phyloP scores from a whole-genome alignment of 495 filamentous ascomycete species.

The Penicillium argentinense region DNA sequence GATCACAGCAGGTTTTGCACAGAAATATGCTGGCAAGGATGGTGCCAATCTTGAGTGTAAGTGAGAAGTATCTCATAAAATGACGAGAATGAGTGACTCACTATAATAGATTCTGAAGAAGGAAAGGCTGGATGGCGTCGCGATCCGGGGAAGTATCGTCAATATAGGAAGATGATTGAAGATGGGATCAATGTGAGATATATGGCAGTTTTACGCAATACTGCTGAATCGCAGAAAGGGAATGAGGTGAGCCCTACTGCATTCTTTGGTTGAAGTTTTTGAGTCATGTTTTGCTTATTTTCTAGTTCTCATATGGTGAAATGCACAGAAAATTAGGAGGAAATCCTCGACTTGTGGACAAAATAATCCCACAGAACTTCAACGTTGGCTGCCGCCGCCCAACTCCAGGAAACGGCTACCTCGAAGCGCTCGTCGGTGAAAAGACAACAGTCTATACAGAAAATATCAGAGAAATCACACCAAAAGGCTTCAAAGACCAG shows the following conservation, averaged over 20 bases:
- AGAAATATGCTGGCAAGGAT: too few relatives aligned
- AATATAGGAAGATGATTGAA: not conserved
- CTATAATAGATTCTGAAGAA: too few relatives aligned
- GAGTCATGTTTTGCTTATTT: too few relatives aligned
- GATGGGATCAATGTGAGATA: not conserved
- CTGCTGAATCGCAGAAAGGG: not conserved
- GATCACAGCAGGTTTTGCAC: too few relatives aligned
- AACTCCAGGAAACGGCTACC: conserved; percentile 39
- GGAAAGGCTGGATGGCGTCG: too few relatives aligned
- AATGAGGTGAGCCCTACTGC: too few relatives aligned
- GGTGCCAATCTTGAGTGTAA: too few relatives aligned
- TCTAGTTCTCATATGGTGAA: too few relatives aligned
- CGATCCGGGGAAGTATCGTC: not conserved
- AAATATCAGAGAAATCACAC: conserved; percentile 47
- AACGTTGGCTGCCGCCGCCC: conserved; percentile 25
- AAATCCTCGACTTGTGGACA: too few relatives aligned
- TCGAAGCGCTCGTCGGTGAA: conserved; percentile 33
- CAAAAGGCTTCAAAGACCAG: conserved; percentile 41
- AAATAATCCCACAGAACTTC: conserved; percentile 15
- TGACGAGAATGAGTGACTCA: too few relatives aligned
- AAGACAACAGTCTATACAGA: conserved; percentile 52
- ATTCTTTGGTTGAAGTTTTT: too few relatives aligned
- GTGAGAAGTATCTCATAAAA: conserved; percentile 4
- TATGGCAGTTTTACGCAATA: not conserved
- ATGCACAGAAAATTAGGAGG: too few relatives aligned